Conservation (phyloP, 306 rosid genomes). For the Nissolia schottii region DNA sequence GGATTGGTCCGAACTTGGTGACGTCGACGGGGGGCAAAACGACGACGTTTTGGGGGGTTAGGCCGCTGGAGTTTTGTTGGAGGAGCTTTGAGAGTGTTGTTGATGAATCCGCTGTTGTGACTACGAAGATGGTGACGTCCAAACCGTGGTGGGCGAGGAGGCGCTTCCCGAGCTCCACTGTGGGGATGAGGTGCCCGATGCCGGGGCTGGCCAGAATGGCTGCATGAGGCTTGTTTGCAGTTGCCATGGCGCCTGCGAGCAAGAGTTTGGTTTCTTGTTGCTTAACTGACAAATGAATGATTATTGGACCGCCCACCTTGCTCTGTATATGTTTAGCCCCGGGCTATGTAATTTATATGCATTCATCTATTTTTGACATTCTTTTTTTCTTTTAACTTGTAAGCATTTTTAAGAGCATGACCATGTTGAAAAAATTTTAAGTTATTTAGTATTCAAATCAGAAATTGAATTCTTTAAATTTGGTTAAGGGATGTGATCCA, state of each 20-base stretch:
- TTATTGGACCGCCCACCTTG: no score
- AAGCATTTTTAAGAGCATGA: no score
- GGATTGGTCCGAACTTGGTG: background rate
- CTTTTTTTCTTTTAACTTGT: no score
- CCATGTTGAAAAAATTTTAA: no score
- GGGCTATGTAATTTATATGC: no score
- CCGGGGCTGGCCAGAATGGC: conserved; percentile 36
- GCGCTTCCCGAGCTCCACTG: conserved; percentile 34
- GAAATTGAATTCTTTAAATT: no score
- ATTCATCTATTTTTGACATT: no score
- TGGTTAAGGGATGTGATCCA: no score
- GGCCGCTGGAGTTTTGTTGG: background rate
- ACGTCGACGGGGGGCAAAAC: conserved; percentile 2
- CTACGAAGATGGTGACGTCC: conserved; percentile 29
- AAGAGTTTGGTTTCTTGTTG: no score
- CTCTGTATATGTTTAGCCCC: no score
- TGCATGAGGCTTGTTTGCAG: conserved; percentile 19
- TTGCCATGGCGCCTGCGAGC: background rate
- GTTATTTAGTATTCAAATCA: no score
- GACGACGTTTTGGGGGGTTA: background rate
- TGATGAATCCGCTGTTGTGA: conserved; percentile 26
- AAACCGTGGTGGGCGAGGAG: conserved; percentile 32
- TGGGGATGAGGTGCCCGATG: conserved; percentile 40
- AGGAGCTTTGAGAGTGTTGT: conserved; percentile 7
- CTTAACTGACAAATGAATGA: no score